These are phyloP conservation scores for Pseudohalonectria lignicola DNA, from an alignment of 2,329 filamentous ascomycete species.

Conservation along the genomic window DNA sequence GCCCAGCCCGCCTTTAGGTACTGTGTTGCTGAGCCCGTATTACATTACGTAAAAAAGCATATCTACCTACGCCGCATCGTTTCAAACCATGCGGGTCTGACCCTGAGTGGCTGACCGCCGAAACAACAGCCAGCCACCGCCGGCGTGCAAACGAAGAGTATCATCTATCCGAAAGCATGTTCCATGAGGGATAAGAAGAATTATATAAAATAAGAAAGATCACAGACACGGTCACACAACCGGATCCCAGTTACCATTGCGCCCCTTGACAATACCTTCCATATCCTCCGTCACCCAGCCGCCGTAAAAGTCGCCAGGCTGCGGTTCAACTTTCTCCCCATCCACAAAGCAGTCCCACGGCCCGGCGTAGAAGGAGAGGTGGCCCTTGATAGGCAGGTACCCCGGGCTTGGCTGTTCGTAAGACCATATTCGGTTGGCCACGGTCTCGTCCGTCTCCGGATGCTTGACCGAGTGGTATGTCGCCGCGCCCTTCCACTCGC, in stretches of 20 bases:
- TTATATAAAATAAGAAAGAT: too few relatives aligned
- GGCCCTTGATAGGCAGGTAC: conserved; percentile 42
- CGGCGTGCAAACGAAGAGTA: too few relatives aligned
- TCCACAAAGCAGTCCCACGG: conserved; percentile 54
- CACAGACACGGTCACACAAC: conserved; percentile 5
- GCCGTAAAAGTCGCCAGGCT: conserved; percentile 53
- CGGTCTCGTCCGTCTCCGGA: conserved; percentile 20
- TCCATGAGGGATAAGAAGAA: too few relatives aligned
- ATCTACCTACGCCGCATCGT: too few relatives aligned
- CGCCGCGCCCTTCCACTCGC: conserved; percentile 51
- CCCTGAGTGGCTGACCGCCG: too few relatives aligned
- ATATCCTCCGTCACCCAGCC: conserved; percentile 54
- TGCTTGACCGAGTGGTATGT: conserved; percentile 43
- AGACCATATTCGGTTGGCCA: conserved; percentile 45
- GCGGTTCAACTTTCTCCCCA: conserved; percentile 45
- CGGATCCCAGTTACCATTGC: conserved; percentile 26
- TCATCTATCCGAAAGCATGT: too few relatives aligned
- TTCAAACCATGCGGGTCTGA: too few relatives aligned
- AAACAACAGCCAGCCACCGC: too few relatives aligned
- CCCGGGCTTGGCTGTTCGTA: conserved; percentile 41
- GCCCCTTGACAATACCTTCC: conserved; percentile 36
- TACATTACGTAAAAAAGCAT: too few relatives aligned
- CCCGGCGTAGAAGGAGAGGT: conserved; percentile 48
- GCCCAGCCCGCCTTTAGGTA: too few relatives aligned
- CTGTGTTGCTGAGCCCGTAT: too few relatives aligned